These are phyloP conservation scores for Peribolospora kevripleyi DNA, from an alignment of 768 basidiomycete species.

Conservation along the genomic window DNA sequence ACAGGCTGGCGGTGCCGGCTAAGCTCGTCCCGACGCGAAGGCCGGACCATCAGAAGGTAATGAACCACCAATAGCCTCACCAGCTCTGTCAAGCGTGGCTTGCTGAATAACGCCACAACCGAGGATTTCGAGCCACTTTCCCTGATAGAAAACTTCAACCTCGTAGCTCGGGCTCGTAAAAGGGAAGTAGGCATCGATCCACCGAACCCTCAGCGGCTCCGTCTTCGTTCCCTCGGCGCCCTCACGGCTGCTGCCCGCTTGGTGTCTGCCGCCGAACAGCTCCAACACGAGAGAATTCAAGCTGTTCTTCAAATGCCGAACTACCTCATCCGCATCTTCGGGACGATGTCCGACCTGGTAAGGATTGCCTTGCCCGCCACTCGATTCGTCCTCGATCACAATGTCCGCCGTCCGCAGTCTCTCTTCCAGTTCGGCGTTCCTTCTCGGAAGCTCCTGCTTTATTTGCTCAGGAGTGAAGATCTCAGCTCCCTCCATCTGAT, in stretches of 20 bases:
- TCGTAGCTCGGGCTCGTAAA: slow-evolving; percentile 96
- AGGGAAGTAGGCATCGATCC: slow-evolving; percentile 96
- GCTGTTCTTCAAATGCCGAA: slow-evolving; percentile 67
- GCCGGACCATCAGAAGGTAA: background rate
- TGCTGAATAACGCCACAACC: slow-evolving; percentile 82
- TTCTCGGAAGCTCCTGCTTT: slow-evolving; percentile 44
- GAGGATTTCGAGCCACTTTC: slow-evolving; percentile 89
- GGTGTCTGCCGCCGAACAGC: slow-evolving; percentile 39
- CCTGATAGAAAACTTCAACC: slow-evolving; percentile 87
- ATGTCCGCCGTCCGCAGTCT: slow-evolving; percentile 49
- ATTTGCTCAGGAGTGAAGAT: slow-evolving; percentile 33
- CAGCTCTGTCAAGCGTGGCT: slow-evolving; percentile 60
- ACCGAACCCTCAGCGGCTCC: slow-evolving; percentile 64
- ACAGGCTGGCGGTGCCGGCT: no score
- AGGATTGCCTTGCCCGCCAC: slow-evolving; percentile 48
- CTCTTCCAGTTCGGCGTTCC: slow-evolving; percentile 26
- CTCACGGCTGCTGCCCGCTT: slow-evolving; percentile 17
- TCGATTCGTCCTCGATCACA: slow-evolving; percentile 61
- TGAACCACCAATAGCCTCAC: slow-evolving; percentile 27
- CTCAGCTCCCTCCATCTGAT: slow-evolving; percentile 87
- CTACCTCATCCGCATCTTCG: slow-evolving; percentile 41
- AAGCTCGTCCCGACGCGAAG: background rate
- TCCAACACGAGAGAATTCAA: slow-evolving; percentile 62
- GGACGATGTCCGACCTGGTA: slow-evolving; percentile 56
- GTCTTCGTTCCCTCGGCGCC: slow-evolving; percentile 22